Evolutionary conservation across 768 basidiomycete genomes (phyloP).

Genomic region (Hypsizygus marmoreus): DNA sequence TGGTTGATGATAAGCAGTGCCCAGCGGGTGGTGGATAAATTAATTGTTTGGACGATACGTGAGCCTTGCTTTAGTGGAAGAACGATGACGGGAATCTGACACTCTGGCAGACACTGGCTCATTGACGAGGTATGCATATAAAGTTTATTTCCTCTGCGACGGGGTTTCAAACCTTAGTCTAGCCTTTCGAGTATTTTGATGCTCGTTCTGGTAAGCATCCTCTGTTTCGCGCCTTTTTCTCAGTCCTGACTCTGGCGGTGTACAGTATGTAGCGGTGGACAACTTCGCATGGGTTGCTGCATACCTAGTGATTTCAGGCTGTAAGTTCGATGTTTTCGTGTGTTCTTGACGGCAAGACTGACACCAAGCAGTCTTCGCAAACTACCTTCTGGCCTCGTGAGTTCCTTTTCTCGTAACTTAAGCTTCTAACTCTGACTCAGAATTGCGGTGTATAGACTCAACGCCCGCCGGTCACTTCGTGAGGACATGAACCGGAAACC

Average conservation of each 20-base stretch:
- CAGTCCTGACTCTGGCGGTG: neutral
- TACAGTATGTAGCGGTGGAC: slow-evolving; percentile 4
- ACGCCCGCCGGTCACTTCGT: slow-evolving; percentile 8
- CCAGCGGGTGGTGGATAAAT: slow-evolving; percentile 10
- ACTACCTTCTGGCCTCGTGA: slow-evolving; percentile 12
- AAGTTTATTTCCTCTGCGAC: neutral
- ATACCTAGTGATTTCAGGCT: slow-evolving; percentile 6
- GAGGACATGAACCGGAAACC: slow-evolving; percentile 11
- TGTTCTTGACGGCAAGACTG: neutral
- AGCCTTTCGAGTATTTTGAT: slow-evolving; percentile 10
- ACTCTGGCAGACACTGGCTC: slow-evolving; percentile 11
- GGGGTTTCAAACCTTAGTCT: neutral
- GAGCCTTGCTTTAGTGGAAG: neutral
- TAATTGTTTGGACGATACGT: slow-evolving; percentile 18
- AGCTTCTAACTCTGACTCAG: neutral
- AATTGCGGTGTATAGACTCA: slow-evolving; percentile 3
- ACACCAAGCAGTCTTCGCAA: slow-evolving; percentile 8
- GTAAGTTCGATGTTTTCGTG: neutral
- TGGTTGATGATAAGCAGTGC: neutral
- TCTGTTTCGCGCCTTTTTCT: neutral
- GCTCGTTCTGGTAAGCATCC: slow-evolving; percentile 10
- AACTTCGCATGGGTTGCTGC: slow-evolving; percentile 15
- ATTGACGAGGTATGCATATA: slow-evolving; percentile 12
- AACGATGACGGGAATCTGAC: neutral
- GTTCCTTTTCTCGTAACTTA: neutral